Evolutionary conservation across 2,329 filamentous ascomycete genomes (phyloP).

Genomic region (Penicillium sp.): DNA sequence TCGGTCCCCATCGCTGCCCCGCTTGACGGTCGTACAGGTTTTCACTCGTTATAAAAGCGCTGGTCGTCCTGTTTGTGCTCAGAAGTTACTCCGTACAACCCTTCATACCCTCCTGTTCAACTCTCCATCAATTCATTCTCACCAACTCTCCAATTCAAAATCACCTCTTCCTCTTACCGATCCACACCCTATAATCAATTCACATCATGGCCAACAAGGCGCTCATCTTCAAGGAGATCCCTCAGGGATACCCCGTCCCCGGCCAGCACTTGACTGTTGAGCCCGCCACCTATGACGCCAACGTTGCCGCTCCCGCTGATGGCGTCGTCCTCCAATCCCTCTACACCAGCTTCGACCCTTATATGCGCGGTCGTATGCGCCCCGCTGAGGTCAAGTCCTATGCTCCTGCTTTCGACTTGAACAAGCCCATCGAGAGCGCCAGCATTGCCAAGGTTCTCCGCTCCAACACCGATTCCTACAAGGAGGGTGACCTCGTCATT

Average conservation of each 20-base stretch:
- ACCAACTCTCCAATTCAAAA: slow-evolving; percentile 2
- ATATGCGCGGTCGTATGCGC: slow-evolving; percentile 82
- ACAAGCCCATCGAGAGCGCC: slow-evolving; percentile 68
- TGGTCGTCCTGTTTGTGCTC: slow-evolving; percentile 4
- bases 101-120: neutral
- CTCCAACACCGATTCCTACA: slow-evolving; percentile 68
- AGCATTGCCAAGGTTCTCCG: slow-evolving; percentile 73
- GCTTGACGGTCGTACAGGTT: slow-evolving; percentile 23
- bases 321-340: slow-evolving; percentile 73
- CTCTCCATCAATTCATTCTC: slow-evolving; percentile 6
- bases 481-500: slow-evolving; percentile 70
- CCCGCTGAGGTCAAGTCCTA: slow-evolving; percentile 70
- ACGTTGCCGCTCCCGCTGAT: slow-evolving; percentile 61
- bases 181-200: neutral
- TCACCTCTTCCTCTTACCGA: slow-evolving; percentile 5
- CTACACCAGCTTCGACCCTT: slow-evolving; percentile 82
- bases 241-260: slow-evolving; percentile 68
- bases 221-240: slow-evolving; percentile 74
- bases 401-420: slow-evolving; percentile 65
- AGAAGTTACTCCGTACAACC: too few relatives aligned
- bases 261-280: slow-evolving; percentile 75
- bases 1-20: slow-evolving; percentile 31
- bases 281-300: slow-evolving; percentile 68
- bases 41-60: slow-evolving; percentile 20
- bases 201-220: slow-evolving; percentile 67